Evolutionary conservation across 75 land plant species (phyloP), one percentile per base, ranked within the genome.

Genomic region (Isoetes taiwanensis): DNA sequence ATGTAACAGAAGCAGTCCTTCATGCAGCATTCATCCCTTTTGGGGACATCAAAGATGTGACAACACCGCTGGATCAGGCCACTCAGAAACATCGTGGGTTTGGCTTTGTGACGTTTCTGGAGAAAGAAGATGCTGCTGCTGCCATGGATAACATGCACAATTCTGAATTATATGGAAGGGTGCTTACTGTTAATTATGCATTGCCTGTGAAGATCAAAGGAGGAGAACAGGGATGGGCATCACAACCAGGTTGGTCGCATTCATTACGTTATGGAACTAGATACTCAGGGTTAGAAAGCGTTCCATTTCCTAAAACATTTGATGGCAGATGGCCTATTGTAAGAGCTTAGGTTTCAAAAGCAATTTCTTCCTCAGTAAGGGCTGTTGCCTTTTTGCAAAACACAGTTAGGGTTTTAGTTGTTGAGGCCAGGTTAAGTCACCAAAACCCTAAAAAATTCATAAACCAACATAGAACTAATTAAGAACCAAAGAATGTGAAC

Each of bases 181-280:
- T 91, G 19, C 78, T 91, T 24, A 91, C 98, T 25, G 98, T 91
- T 12, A 91, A 91, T 55, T 88, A 87, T 58, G 98, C 98, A 28
- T 76, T 83, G 25, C 98, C 98, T 5, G 83, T 83, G 57, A 66
- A 67, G 17, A 91, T 88, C 76, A 91, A 91, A 79, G 98, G 98
- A n/a, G 98, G 98, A 3, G 98, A 91, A 34, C 98, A 88, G 64
- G 98, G 98, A 0, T 91, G 98, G 98, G 96, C 98, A 11, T 86
- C 98, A 9, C 98, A 91, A 61, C 96, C 98, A 10, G 79, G 97
- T 90, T 67, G 53, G 78, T 61, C 26, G n/a, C n/a, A n/a, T n/a
- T n/a, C n/a, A n/a, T n/a, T n/a, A n/a, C n/a, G n/a, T n/a, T n/a
- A n/a, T n/a, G n/a, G n/a, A n/a, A n/a, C n/a, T n/a, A n/a, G n/a